Conservation (phyloP, 371 early-diverging fungal genomes). For the Mortierella sp. region DNA sequence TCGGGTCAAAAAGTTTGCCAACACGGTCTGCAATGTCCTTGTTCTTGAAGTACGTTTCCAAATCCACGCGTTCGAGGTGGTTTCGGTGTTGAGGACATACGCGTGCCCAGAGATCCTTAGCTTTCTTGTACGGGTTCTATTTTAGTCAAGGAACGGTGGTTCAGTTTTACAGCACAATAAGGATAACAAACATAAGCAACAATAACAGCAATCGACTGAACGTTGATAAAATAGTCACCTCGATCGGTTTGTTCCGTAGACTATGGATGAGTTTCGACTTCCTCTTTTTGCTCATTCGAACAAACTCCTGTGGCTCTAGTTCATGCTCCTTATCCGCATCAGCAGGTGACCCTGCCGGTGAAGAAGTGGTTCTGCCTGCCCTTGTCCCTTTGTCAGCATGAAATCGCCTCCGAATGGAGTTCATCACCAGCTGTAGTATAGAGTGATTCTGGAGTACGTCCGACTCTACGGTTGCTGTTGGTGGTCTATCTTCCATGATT, state of each 20-base stretch:
- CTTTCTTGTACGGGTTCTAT: conserved; percentile 48
- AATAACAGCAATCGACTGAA: no score
- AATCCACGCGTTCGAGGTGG: conserved; percentile 26
- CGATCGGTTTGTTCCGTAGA: conserved; percentile 44
- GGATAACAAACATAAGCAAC: no score
- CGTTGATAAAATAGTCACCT: no score
- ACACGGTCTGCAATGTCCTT: conserved; percentile 39
- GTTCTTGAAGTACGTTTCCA: conserved; percentile 34
- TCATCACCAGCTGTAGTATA: conserved; percentile 15
- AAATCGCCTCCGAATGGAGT: conserved; percentile 14
- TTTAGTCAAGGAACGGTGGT: not conserved
- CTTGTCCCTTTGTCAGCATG: not conserved
- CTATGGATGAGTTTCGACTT: conserved; percentile 30
- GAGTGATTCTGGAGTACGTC: conserved; percentile 7
- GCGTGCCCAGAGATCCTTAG: conserved; percentile 37
- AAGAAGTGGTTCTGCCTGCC: not conserved
- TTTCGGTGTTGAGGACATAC: conserved; percentile 40
- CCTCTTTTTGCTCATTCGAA: conserved; percentile 37
- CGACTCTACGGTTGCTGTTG: conserved; percentile 14
- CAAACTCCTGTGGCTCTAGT: conserved; percentile 34
- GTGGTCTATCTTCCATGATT: conserved; percentile 18
- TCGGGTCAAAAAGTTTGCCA: conserved; percentile 41
- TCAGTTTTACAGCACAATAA: no score
- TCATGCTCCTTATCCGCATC: conserved; percentile 33
- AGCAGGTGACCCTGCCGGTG: conserved; percentile 14